Percentiles rank a stretch among this genome's conserved stretches.
These are phyloP conservation scores for Tephrocybe sp. DNA, from an alignment of 768 basidiomycete species.

Conservation along the genomic window DNA sequence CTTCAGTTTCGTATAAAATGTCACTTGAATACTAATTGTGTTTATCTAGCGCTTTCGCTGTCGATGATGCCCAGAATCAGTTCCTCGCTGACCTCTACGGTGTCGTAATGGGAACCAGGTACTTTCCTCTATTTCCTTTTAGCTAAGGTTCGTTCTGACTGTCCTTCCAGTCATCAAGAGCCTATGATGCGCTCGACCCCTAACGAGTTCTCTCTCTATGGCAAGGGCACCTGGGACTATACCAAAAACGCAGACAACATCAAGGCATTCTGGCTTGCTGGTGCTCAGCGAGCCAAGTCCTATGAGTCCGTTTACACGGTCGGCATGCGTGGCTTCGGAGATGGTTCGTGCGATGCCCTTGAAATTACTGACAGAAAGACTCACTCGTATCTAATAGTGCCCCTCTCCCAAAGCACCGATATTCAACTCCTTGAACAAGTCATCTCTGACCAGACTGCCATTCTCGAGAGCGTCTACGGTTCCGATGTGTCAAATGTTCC, in stretches of 20 bases:
- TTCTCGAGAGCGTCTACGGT: conserved; percentile 50
- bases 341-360: conserved; percentile 30
- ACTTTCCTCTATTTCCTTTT: conserved; percentile 1
- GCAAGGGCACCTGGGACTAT: conserved; percentile 62
- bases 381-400: conserved; percentile 30
- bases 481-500: conserved; percentile 48
- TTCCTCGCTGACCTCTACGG: conserved; percentile 61
- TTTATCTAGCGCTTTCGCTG: conserved; percentile 42
- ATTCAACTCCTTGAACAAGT: conserved; percentile 53
- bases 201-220: conserved; percentile 58
- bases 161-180: conserved; percentile 53
- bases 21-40: neutral
- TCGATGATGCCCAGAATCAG: conserved; percentile 63
- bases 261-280: conserved; percentile 59
- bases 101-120: conserved; percentile 71
- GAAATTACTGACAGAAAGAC: neutral
- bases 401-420: conserved; percentile 48
- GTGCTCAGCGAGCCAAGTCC: conserved; percentile 52
- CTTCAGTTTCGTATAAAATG: neutral
- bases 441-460: conserved; percentile 57
- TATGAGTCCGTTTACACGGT: conserved; percentile 65
- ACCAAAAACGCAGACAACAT: conserved; percentile 50
- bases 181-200: conserved; percentile 75
- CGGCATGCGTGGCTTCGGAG: conserved; percentile 67
- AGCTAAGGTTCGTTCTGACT: neutral